phyloP scores from a whole-genome alignment of 1,139 yeast species.

The Protomyces gravidus region DNA sequence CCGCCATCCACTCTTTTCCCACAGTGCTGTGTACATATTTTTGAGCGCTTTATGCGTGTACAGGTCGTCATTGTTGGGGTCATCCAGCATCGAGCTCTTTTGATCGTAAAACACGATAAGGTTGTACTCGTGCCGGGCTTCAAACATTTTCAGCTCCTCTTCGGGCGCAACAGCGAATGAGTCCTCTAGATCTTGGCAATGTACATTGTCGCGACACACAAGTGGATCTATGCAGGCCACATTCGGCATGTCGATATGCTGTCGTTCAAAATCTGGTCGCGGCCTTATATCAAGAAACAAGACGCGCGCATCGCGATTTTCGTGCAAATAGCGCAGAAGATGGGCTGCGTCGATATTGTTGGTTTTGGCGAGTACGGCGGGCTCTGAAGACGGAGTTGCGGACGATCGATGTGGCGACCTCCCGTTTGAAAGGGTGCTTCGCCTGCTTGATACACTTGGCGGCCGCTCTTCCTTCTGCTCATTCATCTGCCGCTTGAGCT shows the following conservation, averaged over 20 bases:
- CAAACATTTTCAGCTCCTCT: slow-evolving; percentile 51
- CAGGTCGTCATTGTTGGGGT: slow-evolving; percentile 26
- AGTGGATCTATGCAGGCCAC: slow-evolving; percentile 71
- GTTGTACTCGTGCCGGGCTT: slow-evolving; percentile 53
- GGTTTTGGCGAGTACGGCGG: slow-evolving; percentile 36
- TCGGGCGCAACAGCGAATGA: slow-evolving; percentile 54
- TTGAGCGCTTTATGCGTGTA: slow-evolving; percentile 37
- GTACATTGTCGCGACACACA: slow-evolving; percentile 46
- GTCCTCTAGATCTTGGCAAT: slow-evolving; percentile 59
- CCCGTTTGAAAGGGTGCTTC: neutral
- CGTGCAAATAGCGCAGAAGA: slow-evolving; percentile 36
- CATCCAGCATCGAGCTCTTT: slow-evolving; percentile 28
- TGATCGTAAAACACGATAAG: slow-evolving; percentile 60
- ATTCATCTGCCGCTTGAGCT: neutral
- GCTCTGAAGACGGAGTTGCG: neutral
- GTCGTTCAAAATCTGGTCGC: slow-evolving; percentile 52
- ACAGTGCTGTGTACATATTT: slow-evolving; percentile 42
- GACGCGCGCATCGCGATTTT: slow-evolving; percentile 32
- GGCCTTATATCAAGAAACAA: slow-evolving; percentile 65
- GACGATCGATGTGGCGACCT: neutral
- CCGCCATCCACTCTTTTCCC: slow-evolving; percentile 42
- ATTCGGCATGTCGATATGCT: slow-evolving; percentile 56
- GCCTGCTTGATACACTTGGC: neutral
- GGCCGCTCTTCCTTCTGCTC: neutral
- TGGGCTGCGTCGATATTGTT: slow-evolving; percentile 39